phyloP scores from a whole-genome alignment of 371 early-diverging fungal genomes.

The Lichtheimia ornata region DNA sequence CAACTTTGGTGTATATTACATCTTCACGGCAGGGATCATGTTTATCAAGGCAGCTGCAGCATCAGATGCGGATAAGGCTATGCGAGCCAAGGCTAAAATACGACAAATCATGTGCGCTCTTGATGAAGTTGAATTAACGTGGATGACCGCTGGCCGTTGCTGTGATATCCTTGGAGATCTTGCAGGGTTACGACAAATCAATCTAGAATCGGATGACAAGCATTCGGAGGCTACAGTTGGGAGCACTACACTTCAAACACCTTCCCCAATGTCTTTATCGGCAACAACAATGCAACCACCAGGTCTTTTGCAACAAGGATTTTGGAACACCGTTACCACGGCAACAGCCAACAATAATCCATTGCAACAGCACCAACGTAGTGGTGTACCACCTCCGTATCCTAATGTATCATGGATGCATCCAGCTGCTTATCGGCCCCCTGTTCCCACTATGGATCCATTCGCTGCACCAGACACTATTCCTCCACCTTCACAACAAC shows the following conservation, averaged over 20 bases:
- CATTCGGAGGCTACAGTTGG: slow-evolving; percentile 4
- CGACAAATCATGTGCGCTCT: slow-evolving; percentile 36
- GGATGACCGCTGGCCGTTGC: slow-evolving; percentile 37
- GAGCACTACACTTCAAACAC: not conserved
- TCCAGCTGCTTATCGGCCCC: not conserved
- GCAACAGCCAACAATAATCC: not conserved
- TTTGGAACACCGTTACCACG: not conserved
- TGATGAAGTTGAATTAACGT: slow-evolving; percentile 37
- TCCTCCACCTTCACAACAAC: slow-evolving; percentile 17
- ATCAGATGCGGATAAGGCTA: slow-evolving; percentile 19
- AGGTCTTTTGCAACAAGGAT: too few relatives aligned
- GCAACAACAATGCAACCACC: too few relatives aligned
- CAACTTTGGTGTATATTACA: slow-evolving; percentile 40
- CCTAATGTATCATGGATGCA: too few relatives aligned
- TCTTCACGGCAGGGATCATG: slow-evolving; percentile 43
- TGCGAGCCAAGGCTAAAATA: slow-evolving; percentile 34
- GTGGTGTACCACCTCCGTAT: too few relatives aligned
- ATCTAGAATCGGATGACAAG: slow-evolving; percentile 6
- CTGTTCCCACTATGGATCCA: slow-evolving; percentile 32
- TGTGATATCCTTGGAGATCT: slow-evolving; percentile 48
- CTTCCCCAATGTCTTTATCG: too few relatives aligned
- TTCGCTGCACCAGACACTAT: slow-evolving; percentile 44
- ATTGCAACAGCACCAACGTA: not conserved
- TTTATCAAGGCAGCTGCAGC: slow-evolving; percentile 35
- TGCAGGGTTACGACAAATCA: slow-evolving; percentile 32